These are phyloP conservation scores for Lichtheimia ramosa DNA, from an alignment of 371 early-diverging fungal genomes.

Conservation along the genomic window DNA sequence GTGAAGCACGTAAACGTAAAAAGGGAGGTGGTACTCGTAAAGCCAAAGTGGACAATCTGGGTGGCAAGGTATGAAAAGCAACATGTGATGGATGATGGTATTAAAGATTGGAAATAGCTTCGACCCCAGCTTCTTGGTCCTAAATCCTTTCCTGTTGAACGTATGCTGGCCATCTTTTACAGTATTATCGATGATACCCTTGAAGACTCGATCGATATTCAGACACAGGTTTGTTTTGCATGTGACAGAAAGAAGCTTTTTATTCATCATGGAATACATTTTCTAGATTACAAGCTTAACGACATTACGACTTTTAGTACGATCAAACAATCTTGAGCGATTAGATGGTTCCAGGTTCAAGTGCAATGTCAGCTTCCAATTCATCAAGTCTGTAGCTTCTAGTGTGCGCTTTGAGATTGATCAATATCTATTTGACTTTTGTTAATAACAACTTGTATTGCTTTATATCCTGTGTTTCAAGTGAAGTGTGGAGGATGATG, in stretches of 20 bases:
- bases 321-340: constrained; percentile 68
- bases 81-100: neutral
- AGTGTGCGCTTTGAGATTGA: constrained; percentile 80
- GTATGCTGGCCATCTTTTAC: constrained; percentile 94
- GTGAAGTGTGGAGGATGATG: too few species aligned
- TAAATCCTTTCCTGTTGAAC: constrained; percentile 86
- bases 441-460: neutral
- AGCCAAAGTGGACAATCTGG: constrained; percentile 33
- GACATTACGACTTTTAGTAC: constrained; percentile 69
- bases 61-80: constrained; percentile 34
- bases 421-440: constrained; percentile 83
- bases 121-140: constrained; percentile 91
- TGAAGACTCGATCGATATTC: constrained; percentile 76
- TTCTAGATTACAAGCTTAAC: constrained; percentile 75
- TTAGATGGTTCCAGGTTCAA: constrained; percentile 81
- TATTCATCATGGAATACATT: neutral
- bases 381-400: constrained; percentile 63
- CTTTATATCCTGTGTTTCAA: too few species aligned
- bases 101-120: constrained; percentile 32
- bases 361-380: constrained; percentile 84
- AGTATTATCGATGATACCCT: constrained; percentile 75
- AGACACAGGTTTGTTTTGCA: constrained; percentile 58
- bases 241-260: neutral
- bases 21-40: constrained; percentile 50
- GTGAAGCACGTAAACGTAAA: constrained; percentile 55